Evolutionary conservation across 345 rosid genomes (phyloP).

Genomic region (Eutrema heterophyllum): DNA sequence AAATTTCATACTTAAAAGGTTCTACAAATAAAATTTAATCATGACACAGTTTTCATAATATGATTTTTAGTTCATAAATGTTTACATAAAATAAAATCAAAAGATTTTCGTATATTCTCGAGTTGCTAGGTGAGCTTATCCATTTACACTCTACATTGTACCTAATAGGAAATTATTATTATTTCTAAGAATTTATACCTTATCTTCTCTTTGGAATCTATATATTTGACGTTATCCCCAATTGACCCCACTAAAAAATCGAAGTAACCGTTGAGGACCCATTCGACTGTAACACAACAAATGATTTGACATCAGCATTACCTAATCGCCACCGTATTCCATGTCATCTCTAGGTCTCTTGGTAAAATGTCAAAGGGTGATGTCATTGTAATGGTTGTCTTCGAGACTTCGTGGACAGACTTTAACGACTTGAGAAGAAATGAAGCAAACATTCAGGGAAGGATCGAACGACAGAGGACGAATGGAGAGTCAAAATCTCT

Average conservation of each 20-base stretch:
- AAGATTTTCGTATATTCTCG: neutral
- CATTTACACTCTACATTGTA: neutral
- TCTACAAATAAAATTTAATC: neutral
- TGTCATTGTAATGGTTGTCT: constrained; percentile 7
- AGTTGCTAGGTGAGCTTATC: constrained; percentile 8
- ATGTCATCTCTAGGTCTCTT: neutral
- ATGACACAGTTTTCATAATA: neutral
- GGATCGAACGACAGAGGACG: constrained; percentile 1
- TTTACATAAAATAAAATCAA: neutral
- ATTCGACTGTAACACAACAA: constrained; percentile 19
- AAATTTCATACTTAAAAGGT: neutral
- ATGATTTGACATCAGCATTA: neutral
- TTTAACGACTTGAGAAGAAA: constrained; percentile 19
- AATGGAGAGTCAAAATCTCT: neutral
- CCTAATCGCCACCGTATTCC: constrained; percentile 1
- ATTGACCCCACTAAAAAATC: constrained; percentile 19
- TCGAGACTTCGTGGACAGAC: neutral
- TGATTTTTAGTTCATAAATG: neutral
- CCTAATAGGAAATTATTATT: neutral
- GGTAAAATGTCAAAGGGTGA: neutral
- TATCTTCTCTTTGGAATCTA: constrained; percentile 27
- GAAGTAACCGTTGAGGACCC: constrained; percentile 24
- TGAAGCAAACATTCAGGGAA: constrained; percentile 10
- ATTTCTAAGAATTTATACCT: constrained; percentile 17
- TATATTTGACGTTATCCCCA: constrained; percentile 20